A percentile compares a stretch with the other conserved stretches of the same genome.
Conservation (phyloP, 306 rosid genomes). For the Clitoria ternatea region DNA sequence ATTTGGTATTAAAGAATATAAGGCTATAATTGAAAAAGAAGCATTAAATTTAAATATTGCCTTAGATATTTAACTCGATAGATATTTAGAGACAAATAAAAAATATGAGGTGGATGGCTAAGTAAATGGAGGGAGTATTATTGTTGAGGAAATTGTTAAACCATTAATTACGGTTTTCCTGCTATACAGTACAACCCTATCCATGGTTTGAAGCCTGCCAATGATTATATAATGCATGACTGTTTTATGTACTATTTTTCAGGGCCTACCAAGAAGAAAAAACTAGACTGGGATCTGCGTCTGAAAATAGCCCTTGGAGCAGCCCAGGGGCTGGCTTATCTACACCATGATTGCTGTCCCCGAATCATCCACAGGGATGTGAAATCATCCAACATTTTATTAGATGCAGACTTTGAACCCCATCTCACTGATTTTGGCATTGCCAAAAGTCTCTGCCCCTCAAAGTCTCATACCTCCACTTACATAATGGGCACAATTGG, state of each 20-base stretch:
- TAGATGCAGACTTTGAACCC: constrained; percentile 85
- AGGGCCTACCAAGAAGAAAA: constrained; percentile 71
- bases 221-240: neutral
- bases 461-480: constrained; percentile 84
- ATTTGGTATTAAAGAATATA: too few species aligned
- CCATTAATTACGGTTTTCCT: too few species aligned
- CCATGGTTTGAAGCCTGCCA: too few species aligned
- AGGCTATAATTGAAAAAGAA: too few species aligned
- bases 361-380: constrained; percentile 93
- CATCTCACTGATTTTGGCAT: constrained; percentile 95
- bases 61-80: too few species aligned
- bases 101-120: too few species aligned
- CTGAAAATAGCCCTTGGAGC: constrained; percentile 85
- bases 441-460: constrained; percentile 74
- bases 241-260: neutral
- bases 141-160: too few species aligned
- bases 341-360: constrained; percentile 92
- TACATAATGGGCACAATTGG: constrained; percentile 94
- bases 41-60: too few species aligned
- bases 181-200: too few species aligned
- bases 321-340: constrained; percentile 88
- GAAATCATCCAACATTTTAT: constrained; percentile 81
- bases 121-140: too few species aligned
- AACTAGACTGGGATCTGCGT: constrained; percentile 79
- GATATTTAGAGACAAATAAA: too few species aligned